Percentiles rank a stretch among this genome's conserved stretches.
These are phyloP conservation scores for Oryza rufipogon DNA, from an alignment of 176 grass and related monocot species.

Conservation along the genomic window DNA sequence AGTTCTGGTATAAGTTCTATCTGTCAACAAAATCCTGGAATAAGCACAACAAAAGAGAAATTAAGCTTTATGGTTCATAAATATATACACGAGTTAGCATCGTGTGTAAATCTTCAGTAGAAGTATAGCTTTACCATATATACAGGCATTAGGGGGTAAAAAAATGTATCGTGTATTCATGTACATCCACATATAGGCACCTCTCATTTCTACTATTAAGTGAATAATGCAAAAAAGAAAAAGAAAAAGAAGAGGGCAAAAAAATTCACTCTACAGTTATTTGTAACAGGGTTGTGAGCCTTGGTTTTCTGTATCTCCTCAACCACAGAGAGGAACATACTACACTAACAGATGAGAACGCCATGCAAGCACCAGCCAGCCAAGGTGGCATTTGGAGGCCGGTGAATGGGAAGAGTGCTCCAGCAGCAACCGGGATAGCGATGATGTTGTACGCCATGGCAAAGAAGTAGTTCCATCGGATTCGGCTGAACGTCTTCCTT, in stretches of 20 bases:
- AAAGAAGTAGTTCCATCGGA: slow-evolving; percentile 88
- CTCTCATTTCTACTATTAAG: slow-evolving; percentile 27
- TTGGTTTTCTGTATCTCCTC: slow-evolving; percentile 90
- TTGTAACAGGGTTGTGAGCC: slow-evolving; percentile 87
- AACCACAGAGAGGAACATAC: slow-evolving; percentile 90
- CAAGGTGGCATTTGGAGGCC: slow-evolving; percentile 76
- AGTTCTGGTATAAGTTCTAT: neutral
- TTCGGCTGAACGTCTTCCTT: slow-evolving; percentile 74
- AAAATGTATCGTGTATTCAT: neutral
- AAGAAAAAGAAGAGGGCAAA: neutral
- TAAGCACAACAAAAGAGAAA: neutral
- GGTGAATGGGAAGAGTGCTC: slow-evolving; percentile 64
- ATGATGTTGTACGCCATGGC: slow-evolving; percentile 74
- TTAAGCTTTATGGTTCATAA: neutral
- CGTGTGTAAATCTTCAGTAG: neutral
- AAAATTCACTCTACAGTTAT: slow-evolving; percentile 74
- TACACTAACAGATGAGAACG: slow-evolving; percentile 87
- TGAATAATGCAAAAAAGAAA: neutral
- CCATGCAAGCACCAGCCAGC: slow-evolving; percentile 90
- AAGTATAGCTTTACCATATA: neutral
- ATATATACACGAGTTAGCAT: neutral
- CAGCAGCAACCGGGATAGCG: slow-evolving; percentile 69
- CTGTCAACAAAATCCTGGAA: neutral
- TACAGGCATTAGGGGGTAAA: neutral
- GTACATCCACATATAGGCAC: neutral